Evolutionary conservation across 768 basidiomycete genomes (phyloP).

Genomic region (Boletus speciosus): DNA sequence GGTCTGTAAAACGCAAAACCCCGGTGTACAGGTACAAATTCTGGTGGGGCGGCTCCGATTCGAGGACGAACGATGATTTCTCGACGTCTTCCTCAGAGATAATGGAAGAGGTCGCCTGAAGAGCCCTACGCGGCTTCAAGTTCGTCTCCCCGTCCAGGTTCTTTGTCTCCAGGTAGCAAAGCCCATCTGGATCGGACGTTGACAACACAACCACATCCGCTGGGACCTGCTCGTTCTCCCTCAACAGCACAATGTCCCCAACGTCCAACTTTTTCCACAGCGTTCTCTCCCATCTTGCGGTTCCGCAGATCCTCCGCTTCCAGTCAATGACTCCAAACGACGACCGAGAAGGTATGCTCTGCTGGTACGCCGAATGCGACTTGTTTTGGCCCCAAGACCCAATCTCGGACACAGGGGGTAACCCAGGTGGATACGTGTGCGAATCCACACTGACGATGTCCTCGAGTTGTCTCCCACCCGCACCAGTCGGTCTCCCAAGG

Average conservation of each 20-base stretch:
- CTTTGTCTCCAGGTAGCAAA: slow-evolving; percentile 97
- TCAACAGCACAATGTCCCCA: slow-evolving; percentile 87
- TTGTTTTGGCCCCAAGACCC: slow-evolving; percentile 36
- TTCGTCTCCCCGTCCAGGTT: slow-evolving; percentile 98
- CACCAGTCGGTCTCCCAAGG: slow-evolving; percentile 35
- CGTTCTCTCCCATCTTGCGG: slow-evolving; percentile 89
- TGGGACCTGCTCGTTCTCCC: slow-evolving; percentile 94
- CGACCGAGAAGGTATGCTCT: slow-evolving; percentile 53
- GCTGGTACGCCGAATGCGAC: slow-evolving; percentile 48
- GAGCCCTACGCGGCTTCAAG: slow-evolving; percentile 77
- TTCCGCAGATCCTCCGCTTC: slow-evolving; percentile 60
- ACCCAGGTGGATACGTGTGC: slow-evolving; percentile 59
- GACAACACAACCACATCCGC: slow-evolving; percentile 93
- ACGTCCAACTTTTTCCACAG: slow-evolving; percentile 99
- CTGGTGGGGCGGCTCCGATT: slow-evolving; percentile 91
- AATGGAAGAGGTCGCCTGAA: slow-evolving; percentile 73
- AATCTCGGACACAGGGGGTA: slow-evolving; percentile 27
- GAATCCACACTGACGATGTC: slow-evolving; percentile 67
- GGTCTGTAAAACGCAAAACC: slow-evolving; percentile 71
- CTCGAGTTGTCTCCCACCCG: slow-evolving; percentile 53
- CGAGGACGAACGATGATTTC: slow-evolving; percentile 80
- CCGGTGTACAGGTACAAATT: slow-evolving; percentile 91
- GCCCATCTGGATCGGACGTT: slow-evolving; percentile 85
- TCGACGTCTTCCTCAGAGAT: slow-evolving; percentile 87
- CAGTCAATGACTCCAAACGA: slow-evolving; percentile 80